Conservation (phyloP, 2,329 filamentous ascomycete genomes). For the Colletotrichum musicola region DNA sequence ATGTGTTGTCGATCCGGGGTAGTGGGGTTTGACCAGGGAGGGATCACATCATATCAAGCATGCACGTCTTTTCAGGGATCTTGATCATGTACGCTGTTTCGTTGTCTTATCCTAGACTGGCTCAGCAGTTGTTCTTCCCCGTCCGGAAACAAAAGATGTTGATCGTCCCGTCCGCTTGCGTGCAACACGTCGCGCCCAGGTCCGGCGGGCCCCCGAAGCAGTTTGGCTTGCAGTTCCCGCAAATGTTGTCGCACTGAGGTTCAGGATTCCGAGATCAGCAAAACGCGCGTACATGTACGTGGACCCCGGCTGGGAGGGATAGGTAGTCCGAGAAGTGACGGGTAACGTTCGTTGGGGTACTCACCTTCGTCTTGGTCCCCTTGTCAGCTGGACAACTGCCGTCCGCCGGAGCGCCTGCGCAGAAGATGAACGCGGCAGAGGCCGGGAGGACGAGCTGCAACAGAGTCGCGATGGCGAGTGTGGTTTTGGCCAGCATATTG, state of each 20-base stretch:
- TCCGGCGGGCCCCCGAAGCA: slow-evolving; percentile 7
- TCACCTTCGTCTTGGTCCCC: background rate
- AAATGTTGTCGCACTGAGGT: background rate
- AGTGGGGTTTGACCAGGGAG: too few relatives aligned
- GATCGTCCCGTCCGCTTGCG: slow-evolving; percentile 1
- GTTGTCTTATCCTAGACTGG: background rate
- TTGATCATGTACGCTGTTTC: too few relatives aligned
- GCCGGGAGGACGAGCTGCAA: background rate
- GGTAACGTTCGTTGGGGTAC: background rate
- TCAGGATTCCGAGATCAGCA: background rate
- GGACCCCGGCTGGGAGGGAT: background rate
- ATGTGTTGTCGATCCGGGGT: too few relatives aligned
- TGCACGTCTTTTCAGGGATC: too few relatives aligned
- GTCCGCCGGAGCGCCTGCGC: slow-evolving; percentile 7
- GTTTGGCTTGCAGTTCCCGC: slow-evolving; percentile 3
- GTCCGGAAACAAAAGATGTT: slow-evolving; percentile 15
- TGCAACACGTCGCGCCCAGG: slow-evolving; percentile 11
- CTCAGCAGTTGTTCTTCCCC: slow-evolving; percentile 7
- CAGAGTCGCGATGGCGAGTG: background rate
- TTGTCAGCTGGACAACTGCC: slow-evolving; percentile 14
- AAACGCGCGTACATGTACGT: background rate
- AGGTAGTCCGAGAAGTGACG: background rate
- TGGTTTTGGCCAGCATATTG: background rate
- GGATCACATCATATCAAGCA: too few relatives aligned
- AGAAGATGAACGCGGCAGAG: background rate